Evolutionary conservation across 805 yeast species (phyloP).

Genomic region (Scheffersomyces amazonensis): DNA sequence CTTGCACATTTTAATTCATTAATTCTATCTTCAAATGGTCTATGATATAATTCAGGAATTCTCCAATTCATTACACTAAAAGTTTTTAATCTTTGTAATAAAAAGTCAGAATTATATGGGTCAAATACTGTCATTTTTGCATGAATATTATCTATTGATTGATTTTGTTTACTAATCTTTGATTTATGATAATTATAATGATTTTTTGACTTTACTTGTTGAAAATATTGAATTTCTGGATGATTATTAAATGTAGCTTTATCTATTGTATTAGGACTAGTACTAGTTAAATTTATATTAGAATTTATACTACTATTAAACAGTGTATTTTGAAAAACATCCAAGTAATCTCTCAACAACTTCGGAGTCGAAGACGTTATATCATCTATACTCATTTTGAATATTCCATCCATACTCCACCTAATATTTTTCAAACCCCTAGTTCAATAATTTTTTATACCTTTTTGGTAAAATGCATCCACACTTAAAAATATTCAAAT

Average conservation of each 20-base stretch:
- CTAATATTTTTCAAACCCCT: neutral
- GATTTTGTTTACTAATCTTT: conserved; percentile 12
- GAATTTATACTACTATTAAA: conserved; percentile 5
- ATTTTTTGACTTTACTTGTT: conserved; percentile 29
- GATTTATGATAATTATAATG: conserved; percentile 36
- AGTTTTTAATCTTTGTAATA: conserved; percentile 41
- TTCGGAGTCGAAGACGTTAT: conserved; percentile 15
- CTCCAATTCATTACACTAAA: conserved; percentile 50
- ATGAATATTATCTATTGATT: conserved; percentile 10
- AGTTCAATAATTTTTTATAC: neutral
- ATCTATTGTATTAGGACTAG: neutral
- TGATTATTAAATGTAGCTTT: conserved; percentile 15
- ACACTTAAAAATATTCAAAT: too few relatives aligned
- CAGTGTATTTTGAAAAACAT: conserved; percentile 13
- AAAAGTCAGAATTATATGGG: conserved; percentile 33
- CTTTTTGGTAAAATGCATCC: too few relatives aligned
- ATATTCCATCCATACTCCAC: conserved; percentile 7
- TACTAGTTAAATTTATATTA: conserved; percentile 1
- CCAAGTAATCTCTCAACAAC: conserved; percentile 22
- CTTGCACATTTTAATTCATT: conserved; percentile 49
- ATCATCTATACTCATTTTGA: conserved; percentile 9
- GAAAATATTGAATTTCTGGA: conserved; percentile 40
- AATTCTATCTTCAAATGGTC: conserved; percentile 16
- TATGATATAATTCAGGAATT: conserved; percentile 16
- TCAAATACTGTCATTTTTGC: conserved; percentile 21